Conservation (phyloP, 306 rosid species). For the Alnus rubra region DNA sequence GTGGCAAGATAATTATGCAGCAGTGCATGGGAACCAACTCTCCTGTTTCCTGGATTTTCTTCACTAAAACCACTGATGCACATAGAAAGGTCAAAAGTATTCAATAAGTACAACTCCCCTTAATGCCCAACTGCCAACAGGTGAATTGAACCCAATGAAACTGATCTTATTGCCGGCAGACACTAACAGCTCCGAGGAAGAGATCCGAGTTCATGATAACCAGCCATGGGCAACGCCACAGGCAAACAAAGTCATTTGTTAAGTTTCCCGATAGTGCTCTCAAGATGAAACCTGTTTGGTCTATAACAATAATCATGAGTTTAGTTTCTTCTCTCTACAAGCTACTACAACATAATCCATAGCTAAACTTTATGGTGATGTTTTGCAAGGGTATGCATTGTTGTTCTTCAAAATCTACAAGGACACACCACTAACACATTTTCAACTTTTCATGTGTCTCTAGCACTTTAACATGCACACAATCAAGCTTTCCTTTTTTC, state of each 20-base stretch:
- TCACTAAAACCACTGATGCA: background rate
- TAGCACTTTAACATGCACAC: too few relatives aligned
- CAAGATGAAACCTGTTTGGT: background rate
- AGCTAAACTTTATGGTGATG: background rate
- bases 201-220: background rate
- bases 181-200: background rate
- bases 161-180: slow-evolving; percentile 7
- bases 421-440: too few relatives aligned
- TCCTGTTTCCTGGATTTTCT: background rate
- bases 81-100: background rate
- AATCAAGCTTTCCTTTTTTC: too few relatives aligned
- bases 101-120: background rate
- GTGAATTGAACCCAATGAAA: slow-evolving; percentile 5
- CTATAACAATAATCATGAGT: background rate
- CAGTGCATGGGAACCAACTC: background rate
- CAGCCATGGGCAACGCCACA: background rate
- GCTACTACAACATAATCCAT: background rate
- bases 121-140: background rate
- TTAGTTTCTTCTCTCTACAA: background rate
- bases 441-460: too few relatives aligned
- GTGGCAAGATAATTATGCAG: background rate
- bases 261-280: background rate
- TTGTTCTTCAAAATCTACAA: too few relatives aligned
- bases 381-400: too few relatives aligned
- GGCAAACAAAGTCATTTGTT: background rate